A percentile compares a stretch with the other conserved stretches of the same genome.
phyloP scores from a whole-genome alignment of 768 basidiomycete species.

The Auricularia cornea region DNA sequence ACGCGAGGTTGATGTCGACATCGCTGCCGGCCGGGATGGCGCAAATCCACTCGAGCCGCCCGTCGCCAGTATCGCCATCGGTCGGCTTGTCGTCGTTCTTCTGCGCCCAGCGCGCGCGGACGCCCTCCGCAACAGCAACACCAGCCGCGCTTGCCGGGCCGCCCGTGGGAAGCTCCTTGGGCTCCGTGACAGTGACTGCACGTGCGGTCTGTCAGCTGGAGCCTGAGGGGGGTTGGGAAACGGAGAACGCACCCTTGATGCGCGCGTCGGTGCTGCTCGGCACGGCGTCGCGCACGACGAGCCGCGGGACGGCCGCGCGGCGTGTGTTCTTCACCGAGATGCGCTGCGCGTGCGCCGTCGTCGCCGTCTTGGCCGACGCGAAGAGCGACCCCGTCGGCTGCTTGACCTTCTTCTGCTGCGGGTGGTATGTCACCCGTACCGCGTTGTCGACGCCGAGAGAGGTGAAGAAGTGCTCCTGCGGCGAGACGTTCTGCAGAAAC shows the following conservation, averaged over 20 bases:
- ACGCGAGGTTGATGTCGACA: constrained; percentile 38
- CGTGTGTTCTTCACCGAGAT: constrained; percentile 14
- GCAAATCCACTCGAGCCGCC: constrained; percentile 48
- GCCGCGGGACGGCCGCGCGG: constrained; percentile 1
- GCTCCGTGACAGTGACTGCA: constrained; percentile 10
- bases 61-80: constrained; percentile 23
- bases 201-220: no score
- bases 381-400: constrained; percentile 4
- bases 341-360: constrained; percentile 8
- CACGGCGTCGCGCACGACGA: constrained; percentile 14
- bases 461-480: constrained; percentile 45
- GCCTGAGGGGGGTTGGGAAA: no score
- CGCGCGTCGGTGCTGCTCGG: constrained; percentile 11
- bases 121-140: constrained; percentile 19
- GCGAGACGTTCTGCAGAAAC: constrained; percentile 34
- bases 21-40: constrained; percentile 35
- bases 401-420: constrained; percentile 7
- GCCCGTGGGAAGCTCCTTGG: constrained; percentile 22
- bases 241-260: constrained; percentile 13
- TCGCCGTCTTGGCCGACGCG: constrained; percentile 2
- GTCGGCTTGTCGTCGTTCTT: constrained; percentile 26
- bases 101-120: constrained; percentile 16
- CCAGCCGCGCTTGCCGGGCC: constrained; percentile 36
- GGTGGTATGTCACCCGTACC: constrained; percentile 27
- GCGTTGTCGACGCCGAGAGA: constrained; percentile 38